Base-by-base conservation (phyloP, 2,329 filamentous ascomycete species). In the Lasiodiplodia sp. region DNA sequence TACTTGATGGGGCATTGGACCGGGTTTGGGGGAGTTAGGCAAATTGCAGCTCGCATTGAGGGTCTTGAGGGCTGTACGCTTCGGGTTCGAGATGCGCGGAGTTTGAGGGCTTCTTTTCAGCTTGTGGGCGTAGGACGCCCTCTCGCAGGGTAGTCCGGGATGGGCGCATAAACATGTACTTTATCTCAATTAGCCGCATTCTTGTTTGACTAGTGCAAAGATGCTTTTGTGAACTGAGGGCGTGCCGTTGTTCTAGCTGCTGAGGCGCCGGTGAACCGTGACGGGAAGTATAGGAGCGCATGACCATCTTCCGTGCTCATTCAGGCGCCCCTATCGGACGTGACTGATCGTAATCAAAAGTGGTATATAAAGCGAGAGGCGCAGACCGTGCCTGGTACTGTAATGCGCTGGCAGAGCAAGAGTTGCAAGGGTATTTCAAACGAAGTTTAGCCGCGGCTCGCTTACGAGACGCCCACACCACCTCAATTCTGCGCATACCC, bases 401-500 rank as follows among this genome's bases (percentile, higher is more conserved):
- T 23, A 21, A 31, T 38, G 18, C n/a, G 55, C n/a, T 38, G 3
- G 25, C 47, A 18, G 28, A 16, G 21, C 14, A 52, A 28, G 28
- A 21, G 60, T 38, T 38, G 37, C 60, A 52, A 21, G 60, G 60
- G 52, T 64, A 28, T 4, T 11, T 3, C 2, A 2, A 7, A 49
- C 66, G 66, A 56, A n/a, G 8, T 63, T 55, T 14, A 38, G 47
- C 66, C 66, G 66, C 11, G 1, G 8, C 12, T 28, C 49, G n/a
- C 34, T 53, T 63, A 68, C 66, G 66, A 68, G 66, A 38, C 49
- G 49, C 66, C 66, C 66, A 68, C 66, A 68, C 65, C 53, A 67
- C 49, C 63, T 55, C 62, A 53, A 38, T 56, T 66, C 63, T 40
- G 44, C 60, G 38, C 18, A 31, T 34, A 47, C 44, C 44, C 25